phyloP scores from a whole-genome alignment of 306 rosid species.

The Morella rubra region DNA sequence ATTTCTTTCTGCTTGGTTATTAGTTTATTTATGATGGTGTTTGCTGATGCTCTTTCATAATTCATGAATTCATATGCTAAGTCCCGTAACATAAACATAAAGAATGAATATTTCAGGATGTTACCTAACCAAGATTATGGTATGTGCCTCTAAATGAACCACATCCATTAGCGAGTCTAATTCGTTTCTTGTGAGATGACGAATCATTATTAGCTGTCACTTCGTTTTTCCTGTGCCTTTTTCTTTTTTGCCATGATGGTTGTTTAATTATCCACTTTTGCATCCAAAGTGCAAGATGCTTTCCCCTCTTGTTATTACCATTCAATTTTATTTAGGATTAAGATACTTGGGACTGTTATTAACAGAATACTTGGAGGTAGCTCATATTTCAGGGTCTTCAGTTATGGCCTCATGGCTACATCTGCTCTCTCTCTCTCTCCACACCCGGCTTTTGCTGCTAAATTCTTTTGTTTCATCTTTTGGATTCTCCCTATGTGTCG shows the following conservation, averaged over 20 bases:
- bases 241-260: not conserved
- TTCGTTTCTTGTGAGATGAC: not conserved
- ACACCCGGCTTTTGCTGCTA: constrained; percentile 9
- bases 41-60: not conserved
- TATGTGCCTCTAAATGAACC: not conserved
- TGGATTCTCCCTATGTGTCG: constrained; percentile 1
- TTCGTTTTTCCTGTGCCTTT: not conserved
- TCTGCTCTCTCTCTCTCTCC: no score
- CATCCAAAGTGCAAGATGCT: not conserved
- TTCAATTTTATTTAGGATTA: not conserved
- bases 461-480: constrained; percentile 3
- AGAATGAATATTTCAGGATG: not conserved
- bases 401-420: not conserved
- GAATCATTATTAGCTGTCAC: not conserved
- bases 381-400: not conserved
- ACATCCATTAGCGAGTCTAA: not conserved
- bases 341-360: not conserved
- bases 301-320: not conserved
- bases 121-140: not conserved
- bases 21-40: not conserved
- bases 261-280: not conserved
- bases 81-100: not conserved
- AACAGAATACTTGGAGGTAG: not conserved
- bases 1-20: not conserved
- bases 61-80: not conserved